Base-by-base conservation (phyloP, 805 yeast species). In the Cyberlindnera euphorbiiphila region DNA sequence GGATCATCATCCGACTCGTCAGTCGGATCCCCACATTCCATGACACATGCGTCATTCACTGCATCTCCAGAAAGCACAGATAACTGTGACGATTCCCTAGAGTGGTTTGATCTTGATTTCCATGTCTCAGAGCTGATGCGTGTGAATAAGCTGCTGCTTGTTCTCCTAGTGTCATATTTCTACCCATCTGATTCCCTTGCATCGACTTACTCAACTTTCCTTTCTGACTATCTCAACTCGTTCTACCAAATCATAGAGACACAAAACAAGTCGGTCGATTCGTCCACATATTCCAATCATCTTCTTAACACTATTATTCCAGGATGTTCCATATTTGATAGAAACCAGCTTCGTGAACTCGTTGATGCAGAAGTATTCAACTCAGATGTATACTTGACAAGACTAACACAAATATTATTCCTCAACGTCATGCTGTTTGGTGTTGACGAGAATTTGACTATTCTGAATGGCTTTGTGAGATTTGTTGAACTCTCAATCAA, bases 301-400 rank as follows among this genome's bases (percentile, higher is more conserved):
- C 28, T 36, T 12, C 39, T 29, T 20, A 43, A 42, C 29, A 33
- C 45, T 9, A 37, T 38, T 21, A 36, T 39, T 22, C 33, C 49
- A 6, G 34, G 39, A 6, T 32, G 36, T 11, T 39, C 49, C 5
- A 36, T 45, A 3, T 54, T 54, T 29, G 47, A 41, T 25, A 53
- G 50, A 33, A 5, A 9, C 4, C 56, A 53, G 34, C 34, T 54
- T 9, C 43, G 46, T 13, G 41, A 38, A 9, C 35, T 51, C 4
- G 39, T 54, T 3, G 39, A 50, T 31, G 32, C 43, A 17, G 56
- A 54, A 15, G 43, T 51, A 1, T 54, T 54, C 46, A 54, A 53
- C 37, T 44, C 50, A 5, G 59, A 54, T 25, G 29, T 29, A 1
- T 52, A 38, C 24, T 27, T 54, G 18, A 50, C 40, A 24, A 41